These are phyloP conservation scores for Colletotrichum musae DNA, from an alignment of 2,329 filamentous ascomycete genomes.

Conservation along the genomic window DNA sequence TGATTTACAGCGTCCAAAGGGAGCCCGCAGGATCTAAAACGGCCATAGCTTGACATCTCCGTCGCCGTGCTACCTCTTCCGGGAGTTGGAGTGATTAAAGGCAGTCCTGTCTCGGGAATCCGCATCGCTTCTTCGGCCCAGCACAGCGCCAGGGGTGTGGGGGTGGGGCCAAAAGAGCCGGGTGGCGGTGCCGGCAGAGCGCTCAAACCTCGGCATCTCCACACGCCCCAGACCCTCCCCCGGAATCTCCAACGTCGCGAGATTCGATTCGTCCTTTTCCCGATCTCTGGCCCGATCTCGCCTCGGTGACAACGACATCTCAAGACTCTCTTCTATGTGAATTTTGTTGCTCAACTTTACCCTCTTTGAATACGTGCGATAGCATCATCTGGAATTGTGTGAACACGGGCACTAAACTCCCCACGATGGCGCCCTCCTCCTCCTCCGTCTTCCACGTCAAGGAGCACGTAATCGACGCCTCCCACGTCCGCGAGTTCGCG, in stretches of 20 bases:
- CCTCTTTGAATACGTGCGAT: too few species aligned
- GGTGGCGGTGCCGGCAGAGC: too few species aligned
- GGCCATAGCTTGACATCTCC: background rate
- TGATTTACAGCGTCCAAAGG: background rate
- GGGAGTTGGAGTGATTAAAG: too few species aligned
- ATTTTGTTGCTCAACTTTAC: too few species aligned
- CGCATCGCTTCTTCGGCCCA: background rate
- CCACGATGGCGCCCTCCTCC: conserved; percentile 44
- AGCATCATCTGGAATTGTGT: background rate
- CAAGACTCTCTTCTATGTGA: background rate
- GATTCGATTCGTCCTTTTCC: background rate
- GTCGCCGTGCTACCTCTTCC: background rate
- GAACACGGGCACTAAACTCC: too few species aligned
- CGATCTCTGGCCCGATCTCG: background rate
- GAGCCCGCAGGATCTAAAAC: background rate
- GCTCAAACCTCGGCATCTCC: conserved; percentile 39
- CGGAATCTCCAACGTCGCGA: background rate
- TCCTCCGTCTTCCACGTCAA: conserved; percentile 72
- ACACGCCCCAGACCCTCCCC: conserved; percentile 21
- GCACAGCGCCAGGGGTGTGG: too few species aligned
- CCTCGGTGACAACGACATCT: background rate
- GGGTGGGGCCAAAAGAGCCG: too few species aligned
- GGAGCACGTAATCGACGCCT: conserved; percentile 80
- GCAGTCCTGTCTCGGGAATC: conserved; percentile 9
- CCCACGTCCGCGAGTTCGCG: conserved; percentile 88